Evolutionary conservation across 306 rosid species (phyloP).

Genomic region (Ormosia emarginata): DNA sequence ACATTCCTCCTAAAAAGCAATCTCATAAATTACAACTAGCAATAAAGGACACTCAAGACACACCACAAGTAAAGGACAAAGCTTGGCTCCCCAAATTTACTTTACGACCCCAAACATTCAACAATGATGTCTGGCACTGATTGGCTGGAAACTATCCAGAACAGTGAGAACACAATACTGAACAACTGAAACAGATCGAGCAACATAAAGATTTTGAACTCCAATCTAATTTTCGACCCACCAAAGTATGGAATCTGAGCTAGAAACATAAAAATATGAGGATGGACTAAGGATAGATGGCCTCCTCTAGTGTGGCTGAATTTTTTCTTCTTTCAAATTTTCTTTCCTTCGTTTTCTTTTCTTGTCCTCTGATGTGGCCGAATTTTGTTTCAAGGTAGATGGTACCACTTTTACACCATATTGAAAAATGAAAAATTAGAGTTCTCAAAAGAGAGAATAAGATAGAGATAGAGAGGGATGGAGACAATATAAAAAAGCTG

Average conservation of each 20-base stretch:
- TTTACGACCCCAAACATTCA: neutral
- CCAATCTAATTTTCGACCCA: neutral
- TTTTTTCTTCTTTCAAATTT: neutral
- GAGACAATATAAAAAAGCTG: neutral
- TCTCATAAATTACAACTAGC: neutral
- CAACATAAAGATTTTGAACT: neutral
- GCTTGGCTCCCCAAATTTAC: neutral
- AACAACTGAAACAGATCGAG: neutral
- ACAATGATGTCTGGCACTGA: neutral
- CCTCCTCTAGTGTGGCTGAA: neutral
- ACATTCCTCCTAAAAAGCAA: neutral
- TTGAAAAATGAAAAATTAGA: neutral
- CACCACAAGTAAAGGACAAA: neutral
- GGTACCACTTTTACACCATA: neutral
- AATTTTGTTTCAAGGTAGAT: neutral
- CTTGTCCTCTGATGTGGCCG: neutral
- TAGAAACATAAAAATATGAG: neutral
- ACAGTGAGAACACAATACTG: neutral
- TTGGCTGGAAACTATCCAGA: neutral
- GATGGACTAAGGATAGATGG: neutral
- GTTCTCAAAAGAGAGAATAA: neutral
- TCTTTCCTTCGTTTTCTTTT: neutral
- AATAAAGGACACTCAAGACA: neutral
- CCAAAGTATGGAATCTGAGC: neutral
- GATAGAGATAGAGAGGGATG: neutral